Evolutionary conservation across 495 filamentous ascomycete species (phyloP), one percentile per base, ranked within the genome.

Genomic region (Xylaria sp.): DNA sequence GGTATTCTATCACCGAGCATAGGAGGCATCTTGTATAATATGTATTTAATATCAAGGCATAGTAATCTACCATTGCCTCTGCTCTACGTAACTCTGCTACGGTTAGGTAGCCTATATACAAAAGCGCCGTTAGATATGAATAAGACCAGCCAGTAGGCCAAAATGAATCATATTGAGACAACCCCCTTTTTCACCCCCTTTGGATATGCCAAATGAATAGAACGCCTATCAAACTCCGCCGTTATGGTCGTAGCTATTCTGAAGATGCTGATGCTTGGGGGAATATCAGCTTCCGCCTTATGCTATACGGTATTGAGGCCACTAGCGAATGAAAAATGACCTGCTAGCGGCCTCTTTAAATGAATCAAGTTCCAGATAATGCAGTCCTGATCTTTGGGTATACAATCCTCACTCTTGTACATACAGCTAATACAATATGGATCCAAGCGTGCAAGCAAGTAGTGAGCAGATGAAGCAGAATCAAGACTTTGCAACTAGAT

Each of bases 211-310:
- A 46, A 48, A 33, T 33, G 26, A 21, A 40, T 5, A 26, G 8
- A 67, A 67, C 64, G 48, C 67, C 29, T 24, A 43, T 9, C 26
- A 69, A 69, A 69, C 67, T 21, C 55, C 67, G 55, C 55, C 43
- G n/a, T 24, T 24, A 61, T 69, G 67, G 15, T 35, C n/a, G 17
- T 46, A 41, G 41, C 29, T 31, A 61, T 14, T 21, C 19, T n/a
- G 8, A 46, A 59, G 19, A 33, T 68, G 24, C 40, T 55, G 9
- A 2, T 55, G 31, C 14, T 43, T 35, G 11, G 59, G 21, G 59
- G 11, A 8, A 61, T 35, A 58, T 31, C 29, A n/a, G 33, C 29
- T 59, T 12, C 31, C 33, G 11, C 33, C 21, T 48, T 61, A 61
- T 67, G 17, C 53, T 35, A 40, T 68, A 44, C 33, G 50, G 26